Base-by-base conservation (phyloP, 1,139 yeast genomes). In the Geotrichum bryndzae region DNA sequence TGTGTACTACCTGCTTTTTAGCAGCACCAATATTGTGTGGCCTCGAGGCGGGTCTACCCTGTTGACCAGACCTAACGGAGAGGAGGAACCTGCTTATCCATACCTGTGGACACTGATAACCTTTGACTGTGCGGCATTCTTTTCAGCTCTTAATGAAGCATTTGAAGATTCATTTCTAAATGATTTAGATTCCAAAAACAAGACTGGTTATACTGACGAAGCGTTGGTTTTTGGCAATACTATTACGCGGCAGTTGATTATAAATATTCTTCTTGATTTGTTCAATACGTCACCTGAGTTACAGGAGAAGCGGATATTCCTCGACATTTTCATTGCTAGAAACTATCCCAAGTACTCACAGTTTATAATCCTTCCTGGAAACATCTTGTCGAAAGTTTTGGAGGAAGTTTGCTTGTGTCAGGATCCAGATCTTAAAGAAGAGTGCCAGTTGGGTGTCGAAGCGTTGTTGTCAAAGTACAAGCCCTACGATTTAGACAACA, bases 261-360 rank as follows among this genome's bases (percentile, higher is more conserved):
- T 86, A 18, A 89, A 86, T 62, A 84, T 87, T 2, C 73, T 88
- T 45, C 71, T 85, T n/a, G 88, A 85, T 56, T 72, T 84, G 13
- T 69, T 73, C 53, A 61, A 67, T 6, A 75, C 3, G 60, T 62
- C 46, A 82, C 83, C 66, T 29, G 59, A 62, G 15, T 51, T 61
- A 15, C 48, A 51, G 18, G 51, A 60, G 11, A 59, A 54, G 29
- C 53, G 68, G 22, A 68, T 70, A 27, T 80, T 80, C 62, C 73
- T 89, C 61, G 80, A 88, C 18, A 81, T 89, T 6, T 91, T 91
- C 68, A 76, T 91, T 38, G 88, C 90, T 0, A 72, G 92, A 60
- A 90, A 88, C 70, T 84, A 86, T 65, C 86, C 96, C 2, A 90
- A 90, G 71, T 91, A 87, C 70, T 79, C 84, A 2, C 97, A 91